Conservation (phyloP, 2,329 filamentous ascomycete genomes). For the Epichloe typhina region DNA sequence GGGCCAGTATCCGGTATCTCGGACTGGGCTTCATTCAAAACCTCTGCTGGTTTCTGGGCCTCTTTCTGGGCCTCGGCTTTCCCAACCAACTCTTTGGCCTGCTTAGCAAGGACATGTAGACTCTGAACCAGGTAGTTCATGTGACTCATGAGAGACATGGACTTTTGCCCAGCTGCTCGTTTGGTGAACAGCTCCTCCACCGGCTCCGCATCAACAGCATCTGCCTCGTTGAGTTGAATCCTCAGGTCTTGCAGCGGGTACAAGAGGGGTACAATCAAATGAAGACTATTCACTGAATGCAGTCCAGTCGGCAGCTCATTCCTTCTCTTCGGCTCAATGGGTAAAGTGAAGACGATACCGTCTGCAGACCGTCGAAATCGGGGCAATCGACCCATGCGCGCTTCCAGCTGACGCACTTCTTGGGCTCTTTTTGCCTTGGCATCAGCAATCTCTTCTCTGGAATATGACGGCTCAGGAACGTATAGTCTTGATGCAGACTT, state of each 20-base stretch:
- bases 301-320: slow-evolving; percentile 47
- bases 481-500: slow-evolving; percentile 16
- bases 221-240: slow-evolving; percentile 51
- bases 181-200: slow-evolving; percentile 53
- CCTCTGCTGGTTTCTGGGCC: slow-evolving; percentile 5
- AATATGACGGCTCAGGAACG: slow-evolving; percentile 36
- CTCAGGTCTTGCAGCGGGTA: slow-evolving; percentile 60
- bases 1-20: slow-evolving; percentile 5
- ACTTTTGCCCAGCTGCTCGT: slow-evolving; percentile 40
- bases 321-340: slow-evolving; percentile 51
- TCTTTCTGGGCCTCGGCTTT: slow-evolving; percentile 1
- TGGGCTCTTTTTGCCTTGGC: slow-evolving; percentile 50
- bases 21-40: neutral
- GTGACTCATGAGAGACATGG: slow-evolving; percentile 56
- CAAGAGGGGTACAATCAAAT: slow-evolving; percentile 54
- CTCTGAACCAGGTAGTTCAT: slow-evolving; percentile 64
- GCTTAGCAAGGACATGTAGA: slow-evolving; percentile 52
- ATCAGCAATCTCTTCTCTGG: slow-evolving; percentile 43
- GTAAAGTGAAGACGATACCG: slow-evolving; percentile 56
- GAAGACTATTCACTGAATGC: slow-evolving; percentile 48
- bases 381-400: slow-evolving; percentile 55
- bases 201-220: slow-evolving; percentile 43
- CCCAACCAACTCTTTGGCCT: slow-evolving; percentile 21
- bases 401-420: slow-evolving; percentile 61
- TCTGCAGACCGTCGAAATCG: slow-evolving; percentile 57